Conservation (phyloP, 371 early-diverging fungal genomes). For the Lichtheimia ramosa region DNA sequence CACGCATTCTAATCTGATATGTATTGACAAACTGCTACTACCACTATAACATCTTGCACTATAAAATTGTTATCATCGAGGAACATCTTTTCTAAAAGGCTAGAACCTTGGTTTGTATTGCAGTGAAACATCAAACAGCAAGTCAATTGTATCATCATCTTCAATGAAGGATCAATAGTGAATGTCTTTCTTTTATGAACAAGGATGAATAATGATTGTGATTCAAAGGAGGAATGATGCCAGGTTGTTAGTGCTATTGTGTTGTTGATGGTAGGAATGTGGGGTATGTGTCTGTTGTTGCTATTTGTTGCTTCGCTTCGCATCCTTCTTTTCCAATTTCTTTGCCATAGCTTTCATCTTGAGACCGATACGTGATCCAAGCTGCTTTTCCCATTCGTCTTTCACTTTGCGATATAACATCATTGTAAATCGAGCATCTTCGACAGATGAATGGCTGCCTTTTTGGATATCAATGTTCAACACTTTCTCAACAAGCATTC, state of each 20-base stretch:
- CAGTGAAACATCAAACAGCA: too few relatives aligned
- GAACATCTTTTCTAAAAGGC: too few relatives aligned
- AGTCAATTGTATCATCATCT: constrained; percentile 7
- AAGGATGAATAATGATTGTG: background rate
- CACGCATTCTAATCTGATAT: too few relatives aligned
- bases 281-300: background rate
- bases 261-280: background rate
- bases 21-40: too few relatives aligned
- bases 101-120: too few relatives aligned
- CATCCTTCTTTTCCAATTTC: constrained; percentile 10
- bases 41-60: too few relatives aligned
- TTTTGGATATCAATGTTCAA: constrained; percentile 82
- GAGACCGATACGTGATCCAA: constrained; percentile 29
- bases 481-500: constrained; percentile 71
- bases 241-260: background rate
- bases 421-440: constrained; percentile 92
- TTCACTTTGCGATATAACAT: constrained; percentile 81
- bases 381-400: constrained; percentile 77
- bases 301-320: background rate
- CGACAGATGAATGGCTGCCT: constrained; percentile 90
- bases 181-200: constrained; percentile 6
- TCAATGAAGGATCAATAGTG: background rate
- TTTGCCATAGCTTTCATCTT: constrained; percentile 18
- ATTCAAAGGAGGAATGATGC: too few relatives aligned
- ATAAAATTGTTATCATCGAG: too few relatives aligned